A percentile compares a stretch with the other conserved stretches of the same genome.
Evolutionary conservation across 768 basidiomycete species (phyloP).

Genomic region (Leccinum subgranulosum): DNA sequence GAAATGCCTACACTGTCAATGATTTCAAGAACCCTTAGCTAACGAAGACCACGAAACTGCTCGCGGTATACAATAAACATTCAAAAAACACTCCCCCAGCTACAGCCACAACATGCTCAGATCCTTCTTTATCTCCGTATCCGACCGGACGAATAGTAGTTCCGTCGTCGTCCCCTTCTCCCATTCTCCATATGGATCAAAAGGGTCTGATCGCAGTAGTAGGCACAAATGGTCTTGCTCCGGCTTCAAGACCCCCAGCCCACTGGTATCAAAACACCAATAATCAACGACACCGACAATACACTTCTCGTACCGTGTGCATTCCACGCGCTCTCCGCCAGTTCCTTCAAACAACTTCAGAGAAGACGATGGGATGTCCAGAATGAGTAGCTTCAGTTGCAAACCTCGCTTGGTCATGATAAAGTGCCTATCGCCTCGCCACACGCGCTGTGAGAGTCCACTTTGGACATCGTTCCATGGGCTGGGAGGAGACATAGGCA

Average conservation of each 20-base stretch:
- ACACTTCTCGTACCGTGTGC: conserved; percentile 17
- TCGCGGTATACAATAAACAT: no score
- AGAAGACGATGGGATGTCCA: conserved; percentile 19
- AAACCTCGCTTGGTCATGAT: conserved; percentile 33
- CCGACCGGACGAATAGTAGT: conserved; percentile 23
- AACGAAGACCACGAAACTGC: neutral
- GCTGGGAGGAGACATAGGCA: neutral
- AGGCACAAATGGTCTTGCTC: conserved; percentile 29
- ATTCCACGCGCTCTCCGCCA: conserved; percentile 8
- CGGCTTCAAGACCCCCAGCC: conserved; percentile 19
- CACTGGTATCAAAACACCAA: conserved; percentile 32
- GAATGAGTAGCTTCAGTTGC: conserved; percentile 23
- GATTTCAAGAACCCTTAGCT: neutral
- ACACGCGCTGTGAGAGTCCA: neutral
- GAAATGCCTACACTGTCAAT: neutral
- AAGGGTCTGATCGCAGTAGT: conserved; percentile 27
- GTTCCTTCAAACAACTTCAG: conserved; percentile 17
- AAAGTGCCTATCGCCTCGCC: conserved; percentile 29
- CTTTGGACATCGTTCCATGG: neutral
- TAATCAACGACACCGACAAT: conserved; percentile 29
- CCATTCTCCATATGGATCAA: conserved; percentile 26
- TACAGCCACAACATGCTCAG: conserved; percentile 26
- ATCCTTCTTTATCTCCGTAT: conserved; percentile 14
- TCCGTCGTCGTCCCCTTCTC: conserved; percentile 27
- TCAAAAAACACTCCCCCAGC: neutral